phyloP scores from a whole-genome alignment of 306 rosid genomes.

The Vigna unguiculata region DNA sequence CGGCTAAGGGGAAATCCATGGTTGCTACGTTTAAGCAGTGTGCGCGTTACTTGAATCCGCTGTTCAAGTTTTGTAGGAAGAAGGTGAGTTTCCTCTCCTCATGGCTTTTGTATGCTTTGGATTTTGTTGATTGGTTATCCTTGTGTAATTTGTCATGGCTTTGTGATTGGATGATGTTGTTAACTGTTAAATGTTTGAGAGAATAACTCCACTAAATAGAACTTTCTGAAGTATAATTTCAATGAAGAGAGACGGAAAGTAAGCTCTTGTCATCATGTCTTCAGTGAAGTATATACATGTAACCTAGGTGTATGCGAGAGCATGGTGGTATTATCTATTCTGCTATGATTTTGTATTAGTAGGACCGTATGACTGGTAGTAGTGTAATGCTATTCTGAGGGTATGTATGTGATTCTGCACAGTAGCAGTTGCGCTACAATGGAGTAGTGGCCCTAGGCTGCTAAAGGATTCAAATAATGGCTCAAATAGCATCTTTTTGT shows the following conservation, averaged over 20 bases:
- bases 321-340: background rate
- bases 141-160: slow-evolving; percentile 25
- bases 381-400: slow-evolving; percentile 15
- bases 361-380: slow-evolving; percentile 2
- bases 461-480: background rate
- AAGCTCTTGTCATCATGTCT: background rate
- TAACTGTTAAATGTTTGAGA: background rate
- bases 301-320: background rate
- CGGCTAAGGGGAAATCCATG: slow-evolving; percentile 94
- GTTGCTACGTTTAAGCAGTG: slow-evolving; percentile 99
- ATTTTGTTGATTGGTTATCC: background rate
- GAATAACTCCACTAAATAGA: background rate
- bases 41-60: slow-evolving; percentile 88
- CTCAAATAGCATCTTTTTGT: background rate
- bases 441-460: background rate
- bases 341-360: background rate
- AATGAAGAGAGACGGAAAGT: background rate
- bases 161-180: slow-evolving; percentile 4
- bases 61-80: slow-evolving; percentile 96
- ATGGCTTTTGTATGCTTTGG: background rate
- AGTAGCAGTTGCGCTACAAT: background rate
- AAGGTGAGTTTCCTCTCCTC: slow-evolving; percentile 58
- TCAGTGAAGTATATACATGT: background rate
- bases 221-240: background rate
- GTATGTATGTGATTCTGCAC: slow-evolving; percentile 7